phyloP scores from a whole-genome alignment of 352 stramenopile species.

The Pythium apleroticum region DNA sequence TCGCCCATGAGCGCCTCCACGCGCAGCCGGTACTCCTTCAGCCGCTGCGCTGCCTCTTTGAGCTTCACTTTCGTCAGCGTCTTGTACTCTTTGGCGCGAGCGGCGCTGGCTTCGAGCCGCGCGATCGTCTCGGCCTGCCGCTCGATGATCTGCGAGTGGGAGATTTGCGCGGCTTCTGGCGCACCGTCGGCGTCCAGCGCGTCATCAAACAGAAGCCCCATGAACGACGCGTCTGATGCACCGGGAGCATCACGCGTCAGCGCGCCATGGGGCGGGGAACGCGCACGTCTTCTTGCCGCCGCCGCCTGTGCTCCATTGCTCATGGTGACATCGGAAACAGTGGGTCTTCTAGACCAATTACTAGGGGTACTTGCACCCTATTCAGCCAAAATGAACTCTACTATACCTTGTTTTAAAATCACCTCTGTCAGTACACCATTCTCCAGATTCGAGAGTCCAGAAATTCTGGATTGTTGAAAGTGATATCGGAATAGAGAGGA shows the following conservation, averaged over 20 bases:
- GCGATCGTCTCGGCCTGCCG: constrained; percentile 56
- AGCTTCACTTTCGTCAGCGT: constrained; percentile 61
- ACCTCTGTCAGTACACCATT: too few species aligned
- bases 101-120: constrained; percentile 40
- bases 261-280: background rate
- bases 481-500: too few species aligned
- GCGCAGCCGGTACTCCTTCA: constrained; percentile 60
- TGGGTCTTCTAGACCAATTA: background rate
- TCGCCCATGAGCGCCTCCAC: constrained; percentile 49
- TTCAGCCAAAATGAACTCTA: too few species aligned
- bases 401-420: too few species aligned
- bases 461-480: too few species aligned
- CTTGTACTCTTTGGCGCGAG: constrained; percentile 48
- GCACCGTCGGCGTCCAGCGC: constrained; percentile 16
- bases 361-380: too few species aligned
- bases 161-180: constrained; percentile 42
- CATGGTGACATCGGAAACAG: constrained; percentile 9
- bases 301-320: constrained; percentile 25
- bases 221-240: constrained; percentile 3
- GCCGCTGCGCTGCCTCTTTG: constrained; percentile 56
- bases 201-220: constrained; percentile 22
- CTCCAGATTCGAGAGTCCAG: too few species aligned
- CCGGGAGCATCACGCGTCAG: background rate
- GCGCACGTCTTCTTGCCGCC: constrained; percentile 5
- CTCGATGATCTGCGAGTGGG: constrained; percentile 73